Percentiles rank a stretch among this genome's conserved stretches.
phyloP scores from a whole-genome alignment of 495 filamentous ascomycete species.

The Lasiosphaeria ovina region DNA sequence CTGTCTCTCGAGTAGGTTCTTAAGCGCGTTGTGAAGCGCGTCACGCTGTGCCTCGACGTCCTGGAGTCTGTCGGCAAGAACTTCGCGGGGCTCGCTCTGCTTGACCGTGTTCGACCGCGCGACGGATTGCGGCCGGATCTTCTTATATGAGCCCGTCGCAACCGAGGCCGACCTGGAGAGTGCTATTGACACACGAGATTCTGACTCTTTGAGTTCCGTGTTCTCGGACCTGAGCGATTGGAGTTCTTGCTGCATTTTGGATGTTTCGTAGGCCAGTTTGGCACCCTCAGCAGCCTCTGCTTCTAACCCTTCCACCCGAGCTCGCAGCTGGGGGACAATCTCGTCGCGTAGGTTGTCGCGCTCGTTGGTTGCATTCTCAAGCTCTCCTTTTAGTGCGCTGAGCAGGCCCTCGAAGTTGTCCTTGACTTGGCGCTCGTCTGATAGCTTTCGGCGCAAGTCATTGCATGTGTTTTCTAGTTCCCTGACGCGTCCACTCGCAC shows the following conservation, averaged over 20 bases:
- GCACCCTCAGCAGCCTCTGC: slow-evolving; percentile 63
- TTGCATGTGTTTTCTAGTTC: slow-evolving; percentile 81
- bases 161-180: slow-evolving; percentile 47
- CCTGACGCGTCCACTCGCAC: slow-evolving; percentile 55
- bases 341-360: slow-evolving; percentile 89
- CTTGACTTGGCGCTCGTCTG: slow-evolving; percentile 83
- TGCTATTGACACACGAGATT: slow-evolving; percentile 27
- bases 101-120: slow-evolving; percentile 63
- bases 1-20: slow-evolving; percentile 83
- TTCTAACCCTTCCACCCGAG: slow-evolving; percentile 76
- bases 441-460: slow-evolving; percentile 73
- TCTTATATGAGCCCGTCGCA: slow-evolving; percentile 26
- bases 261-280: slow-evolving; percentile 68
- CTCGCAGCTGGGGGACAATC: slow-evolving; percentile 68
- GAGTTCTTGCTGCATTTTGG: slow-evolving; percentile 78
- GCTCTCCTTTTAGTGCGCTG: slow-evolving; percentile 75
- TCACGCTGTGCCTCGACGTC: slow-evolving; percentile 93
- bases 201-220: slow-evolving; percentile 29
- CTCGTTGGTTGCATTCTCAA: slow-evolving; percentile 80
- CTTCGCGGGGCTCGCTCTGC: slow-evolving; percentile 63
- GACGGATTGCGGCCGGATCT: slow-evolving; percentile 33
- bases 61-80: slow-evolving; percentile 79
- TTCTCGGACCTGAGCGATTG: slow-evolving; percentile 69
- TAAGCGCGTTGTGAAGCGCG: slow-evolving; percentile 81
- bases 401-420: slow-evolving; percentile 93